phyloP scores from a whole-genome alignment of 257 asterid genomes.

The Prunella vulgaris region DNA sequence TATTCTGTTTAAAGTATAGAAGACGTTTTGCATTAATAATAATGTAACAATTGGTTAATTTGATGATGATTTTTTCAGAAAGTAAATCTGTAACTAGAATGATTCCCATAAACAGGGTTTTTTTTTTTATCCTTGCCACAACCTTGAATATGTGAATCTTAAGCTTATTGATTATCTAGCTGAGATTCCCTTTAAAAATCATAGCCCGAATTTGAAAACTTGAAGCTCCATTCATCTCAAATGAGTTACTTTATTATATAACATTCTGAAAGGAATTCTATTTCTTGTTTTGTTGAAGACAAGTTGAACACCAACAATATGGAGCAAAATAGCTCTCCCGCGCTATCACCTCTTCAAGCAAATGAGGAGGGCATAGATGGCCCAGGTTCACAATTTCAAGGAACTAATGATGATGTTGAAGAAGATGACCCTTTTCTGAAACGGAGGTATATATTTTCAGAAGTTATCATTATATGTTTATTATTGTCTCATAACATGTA shows the following conservation, averaged over 20 bases:
- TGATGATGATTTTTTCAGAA: background rate
- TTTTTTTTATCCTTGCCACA: background rate
- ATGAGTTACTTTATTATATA: background rate
- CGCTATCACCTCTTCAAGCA: slow-evolving; percentile 60
- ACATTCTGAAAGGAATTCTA: slow-evolving; percentile 7
- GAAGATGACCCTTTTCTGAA: slow-evolving; percentile 74
- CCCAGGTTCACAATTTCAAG: slow-evolving; percentile 45
- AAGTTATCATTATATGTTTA: background rate
- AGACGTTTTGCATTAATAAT: background rate
- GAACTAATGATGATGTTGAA: slow-evolving; percentile 56
- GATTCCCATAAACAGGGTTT: background rate
- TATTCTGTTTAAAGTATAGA: background rate
- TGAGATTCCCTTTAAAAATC: no score
- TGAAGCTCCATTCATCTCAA: slow-evolving; percentile 7
- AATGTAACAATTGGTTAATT: background rate
- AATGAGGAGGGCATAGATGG: slow-evolving; percentile 61
- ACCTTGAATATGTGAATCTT: slow-evolving; percentile 11
- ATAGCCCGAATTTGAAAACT: background rate
- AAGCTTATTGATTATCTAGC: background rate
- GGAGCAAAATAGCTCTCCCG: slow-evolving; percentile 62
- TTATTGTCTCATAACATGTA: slow-evolving; percentile 9
- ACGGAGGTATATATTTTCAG: slow-evolving; percentile 49
- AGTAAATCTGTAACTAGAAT: background rate
- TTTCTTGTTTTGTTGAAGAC: slow-evolving; percentile 42
- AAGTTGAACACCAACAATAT: slow-evolving; percentile 40